phyloP scores from a whole-genome alignment of 225 moss, liverwort and hornwort genomes.

The Neckera pumila region DNA sequence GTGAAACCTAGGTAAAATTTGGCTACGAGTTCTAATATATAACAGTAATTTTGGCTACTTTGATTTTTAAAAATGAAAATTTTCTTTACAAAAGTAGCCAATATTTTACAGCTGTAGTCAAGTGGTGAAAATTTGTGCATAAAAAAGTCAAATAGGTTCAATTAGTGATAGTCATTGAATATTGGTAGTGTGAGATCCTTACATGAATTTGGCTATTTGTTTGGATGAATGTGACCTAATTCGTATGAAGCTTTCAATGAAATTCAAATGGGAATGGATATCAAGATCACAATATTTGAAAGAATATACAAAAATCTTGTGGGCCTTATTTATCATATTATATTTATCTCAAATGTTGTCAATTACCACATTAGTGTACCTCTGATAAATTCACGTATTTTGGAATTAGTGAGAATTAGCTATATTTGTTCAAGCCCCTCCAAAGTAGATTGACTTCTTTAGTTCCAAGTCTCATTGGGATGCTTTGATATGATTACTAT shows the following conservation, averaged over 20 bases:
- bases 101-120: no score
- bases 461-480: not conserved
- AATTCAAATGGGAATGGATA: not conserved
- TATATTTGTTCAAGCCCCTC: accelerated
- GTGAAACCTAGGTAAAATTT: no score
- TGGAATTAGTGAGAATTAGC: not conserved
- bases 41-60: no score
- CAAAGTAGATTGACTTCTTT: not conserved
- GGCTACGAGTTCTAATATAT: no score
- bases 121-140: no score
- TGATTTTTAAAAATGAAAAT: no score
- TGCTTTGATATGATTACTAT: accelerated
- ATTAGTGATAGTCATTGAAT: not conserved
- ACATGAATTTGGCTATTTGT: not conserved
- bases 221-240: not conserved
- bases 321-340: no score
- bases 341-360: not conserved
- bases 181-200: not conserved
- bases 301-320: no score
- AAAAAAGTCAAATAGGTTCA: no score
- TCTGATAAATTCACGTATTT: not conserved
- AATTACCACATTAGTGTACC: not conserved
- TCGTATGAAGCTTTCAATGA: not conserved
- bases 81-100: no score
- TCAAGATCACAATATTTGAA: not conserved